Base-by-base conservation (phyloP, 176 grass and related monocot species). In the Dactylis glomerata region DNA sequence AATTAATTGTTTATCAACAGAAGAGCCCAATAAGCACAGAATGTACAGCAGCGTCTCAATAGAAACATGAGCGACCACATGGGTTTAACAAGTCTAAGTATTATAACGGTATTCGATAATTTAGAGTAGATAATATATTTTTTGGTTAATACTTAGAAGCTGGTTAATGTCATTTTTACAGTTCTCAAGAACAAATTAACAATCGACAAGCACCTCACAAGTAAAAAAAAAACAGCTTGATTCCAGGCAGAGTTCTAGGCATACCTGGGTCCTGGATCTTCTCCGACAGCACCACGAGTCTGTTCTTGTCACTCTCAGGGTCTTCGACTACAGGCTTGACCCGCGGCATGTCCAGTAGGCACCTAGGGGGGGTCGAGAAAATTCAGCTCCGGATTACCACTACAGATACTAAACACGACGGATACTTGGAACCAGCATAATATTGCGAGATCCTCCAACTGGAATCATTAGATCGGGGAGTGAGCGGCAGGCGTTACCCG, bases 251-350 rank as follows among this genome's bases (percentile, higher is more conserved):
- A 37, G 34, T 22, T 4, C 79, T 83, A 67, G 77, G 56, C 88
- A 67, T 82, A 96, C 96, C 86, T 6, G 70, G 75, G 78, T 82
- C 91, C 65, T 99, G 93, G 78, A 99, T 91, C 86, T 16, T 94
- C 88, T 99, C 93, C 33, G 96, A 96, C 75, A 99, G 85, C 86
- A 99, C 31, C 17, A 92, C 85, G 5, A 96, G 87, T 22, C 96
- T 86, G 78, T 92, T 92, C 86, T 92, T 96, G 8, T 89, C 84
- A 63, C 75, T 85, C 68, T 85, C 86, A 30, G 93, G 91, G 62
- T 99, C 96, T 82, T 95, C 93, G 24, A 83, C 87, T 22, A 99
- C 91, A 83, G 96, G 89, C 74, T 99, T 99, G 22, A 99, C 82
- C 34, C 93, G 90, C 41, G 90, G 83, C 72, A 89, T 95, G 71